Evolutionary conservation across 139 green algal genomes (phyloP), one percentile per base, ranked within the genome.

Genomic region (Coccomyxa sp.): DNA sequence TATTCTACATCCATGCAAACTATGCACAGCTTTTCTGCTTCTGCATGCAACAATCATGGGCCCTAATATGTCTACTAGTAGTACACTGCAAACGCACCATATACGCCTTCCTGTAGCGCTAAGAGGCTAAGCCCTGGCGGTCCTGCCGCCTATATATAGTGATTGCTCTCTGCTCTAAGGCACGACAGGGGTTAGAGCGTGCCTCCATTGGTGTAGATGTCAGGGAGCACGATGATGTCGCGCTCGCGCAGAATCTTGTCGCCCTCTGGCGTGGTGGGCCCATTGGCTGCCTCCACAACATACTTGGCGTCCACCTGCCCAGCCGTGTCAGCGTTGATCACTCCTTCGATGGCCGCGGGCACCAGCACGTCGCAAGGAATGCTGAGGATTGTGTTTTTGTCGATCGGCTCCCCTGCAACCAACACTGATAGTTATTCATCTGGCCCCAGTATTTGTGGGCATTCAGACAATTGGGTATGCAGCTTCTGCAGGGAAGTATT

Each of bases 221-320:
- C 94, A 18, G 94, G 94, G 57, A 96, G 87, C 57, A 96, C 91
- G 0, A 79, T 85, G 45, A 97, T 94, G 81, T 88, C 91, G 0
- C 89, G 85, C 13, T 94, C 86, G 11, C 92, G 77, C 80, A 97
- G 89, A 15, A 96, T 88, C 28, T 74, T 28, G 84, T 97, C 94
- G 12, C 87, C 94, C 58, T 91, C 89, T 13, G 90, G 88, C 0
- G 89, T 94, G 67, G 88, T 93, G 23, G 77, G 38, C 58, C 58
- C 94, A 85, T 98, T 98, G 81, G 95, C 95, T 0, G 95, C 95
- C 86, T 98, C 95, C n/a, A 94, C 91, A 10, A 98, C 81, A 59
- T 86, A 90, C 79, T 91, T 90, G 28, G 91, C 91, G 78, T 92
- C 57, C 76, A 96, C 63, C 79, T 92, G 86, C 51, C n/a, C 51